A percentile compares a stretch with the other conserved stretches of the same genome.
Conservation (phyloP, 2,329 filamentous ascomycete genomes). For the Gyromitra esculenta region DNA sequence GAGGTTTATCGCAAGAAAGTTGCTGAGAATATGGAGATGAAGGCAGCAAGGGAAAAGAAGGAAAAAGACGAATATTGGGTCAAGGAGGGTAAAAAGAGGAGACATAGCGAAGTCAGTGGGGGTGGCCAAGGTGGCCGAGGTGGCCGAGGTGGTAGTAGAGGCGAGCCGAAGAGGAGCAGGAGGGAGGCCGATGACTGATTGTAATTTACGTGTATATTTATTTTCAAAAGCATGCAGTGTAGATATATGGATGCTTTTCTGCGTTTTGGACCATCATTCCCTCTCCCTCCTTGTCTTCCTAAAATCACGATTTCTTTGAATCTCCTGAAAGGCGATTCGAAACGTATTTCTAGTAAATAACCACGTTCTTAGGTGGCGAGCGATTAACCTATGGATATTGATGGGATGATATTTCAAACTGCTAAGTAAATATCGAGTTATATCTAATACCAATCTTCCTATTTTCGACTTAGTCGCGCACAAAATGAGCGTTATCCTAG, state of each 20-base stretch:
- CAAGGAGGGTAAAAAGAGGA: conserved; percentile 84
- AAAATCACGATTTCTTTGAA: not conserved
- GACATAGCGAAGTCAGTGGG: conserved; percentile 66
- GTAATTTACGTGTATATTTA: conserved; percentile 31
- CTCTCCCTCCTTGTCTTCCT: not conserved
- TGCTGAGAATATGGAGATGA: conserved; percentile 83
- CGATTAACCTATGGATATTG: not conserved
- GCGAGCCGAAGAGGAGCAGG: conserved; percentile 58
- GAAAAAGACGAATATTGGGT: conserved; percentile 94
- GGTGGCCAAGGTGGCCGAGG: conserved; percentile 64
- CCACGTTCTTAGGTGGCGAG: not conserved
- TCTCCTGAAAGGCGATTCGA: not conserved
- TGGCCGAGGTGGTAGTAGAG: conserved; percentile 56
- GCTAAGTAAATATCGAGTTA: not conserved
- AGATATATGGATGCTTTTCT: conserved; percentile 20
- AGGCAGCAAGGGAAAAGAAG: conserved; percentile 83
- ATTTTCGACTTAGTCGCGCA: not conserved
- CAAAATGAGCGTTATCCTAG: not conserved
- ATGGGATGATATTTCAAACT: not conserved
- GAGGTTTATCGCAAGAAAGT: conserved; percentile 84
- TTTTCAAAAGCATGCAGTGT: conserved; percentile 29
- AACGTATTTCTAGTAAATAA: not conserved
- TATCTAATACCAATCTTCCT: not conserved
- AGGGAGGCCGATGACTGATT: conserved; percentile 46
- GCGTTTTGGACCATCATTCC: not conserved